Evolutionary conservation across 108 stramenopile species (phyloP), one percentile per base, ranked within the genome.

Genomic region (Nitzschia inconspicua): DNA sequence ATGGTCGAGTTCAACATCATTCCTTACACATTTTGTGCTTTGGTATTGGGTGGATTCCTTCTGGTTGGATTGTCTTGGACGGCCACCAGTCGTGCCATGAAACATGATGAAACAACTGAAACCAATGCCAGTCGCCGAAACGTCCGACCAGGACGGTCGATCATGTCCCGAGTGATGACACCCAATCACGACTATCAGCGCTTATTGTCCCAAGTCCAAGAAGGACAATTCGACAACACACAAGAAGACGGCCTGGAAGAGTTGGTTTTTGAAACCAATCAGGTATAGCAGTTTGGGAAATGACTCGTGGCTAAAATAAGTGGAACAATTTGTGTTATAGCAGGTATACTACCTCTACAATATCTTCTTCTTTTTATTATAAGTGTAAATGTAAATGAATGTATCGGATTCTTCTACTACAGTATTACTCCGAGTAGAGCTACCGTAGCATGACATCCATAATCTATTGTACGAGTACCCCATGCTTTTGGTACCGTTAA

Each of bases 1-100:
- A 49, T 75, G 68, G 69, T 80, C 2, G 64, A 74, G 52, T 80
- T 75, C 35, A 65, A 67, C 44, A 61, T 74, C 43, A 36, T 80
- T 39, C 63, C 59, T 1, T 10, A 48, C 14, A 16, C 70, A 0
- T 78, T 78, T 54, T 35, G 60, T 19, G 34, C 40, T n/a, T 47
- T 68, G 11, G 56, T 78, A 2, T 32, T 61, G 13, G 76, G 76
- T 34, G 69, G 76, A 25, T 5, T 54, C 11, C 2, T 71, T 36
- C 27, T 78, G 28, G 31, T 68, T 22, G n/a, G 43, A 14, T 35
- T 62, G 18, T 57, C 73, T 4, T 62, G 18, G 22, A 49, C 50
- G 24, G 59, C 52, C 4, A 44, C 60, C 13, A 34, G 39, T 24
- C 55, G 56, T 28, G 50, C 31, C 10, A 55, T 30, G 52, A 41